Evolutionary conservation across 352 stramenopile species (phyloP).

Genomic region (Globisporangium splendens): DNA sequence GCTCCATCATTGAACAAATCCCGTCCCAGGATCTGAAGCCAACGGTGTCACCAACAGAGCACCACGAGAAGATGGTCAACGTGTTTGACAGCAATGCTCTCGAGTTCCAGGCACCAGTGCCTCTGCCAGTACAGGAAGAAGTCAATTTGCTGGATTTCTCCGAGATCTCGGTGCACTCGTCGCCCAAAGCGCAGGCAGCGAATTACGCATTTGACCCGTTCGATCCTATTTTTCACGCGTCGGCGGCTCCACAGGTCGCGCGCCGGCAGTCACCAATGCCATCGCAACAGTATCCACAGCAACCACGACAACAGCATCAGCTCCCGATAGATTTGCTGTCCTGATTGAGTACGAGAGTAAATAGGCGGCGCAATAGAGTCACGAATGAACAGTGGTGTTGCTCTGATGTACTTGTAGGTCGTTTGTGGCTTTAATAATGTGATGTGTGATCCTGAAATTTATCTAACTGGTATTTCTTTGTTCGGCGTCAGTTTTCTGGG

Average conservation of each 20-base stretch:
- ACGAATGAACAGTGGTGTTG: conserved; percentile 4
- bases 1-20: conserved; percentile 25
- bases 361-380: neutral
- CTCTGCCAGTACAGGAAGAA: conserved; percentile 19
- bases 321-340: conserved; percentile 41
- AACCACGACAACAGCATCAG: conserved; percentile 16
- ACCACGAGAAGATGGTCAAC: neutral
- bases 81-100: conserved; percentile 7
- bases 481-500: neutral
- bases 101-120: conserved; percentile 10
- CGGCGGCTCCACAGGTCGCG: neutral
- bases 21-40: conserved; percentile 17
- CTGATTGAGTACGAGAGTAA: conserved; percentile 21
- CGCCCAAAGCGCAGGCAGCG: conserved; percentile 25
- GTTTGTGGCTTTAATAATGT: too few species aligned
- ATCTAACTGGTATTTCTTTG: neutral
- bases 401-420: neutral
- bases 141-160: conserved; percentile 68
- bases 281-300: conserved; percentile 13
- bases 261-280: neutral
- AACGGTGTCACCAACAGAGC: conserved; percentile 4
- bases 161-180: conserved; percentile 50
- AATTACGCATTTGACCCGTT: conserved; percentile 16
- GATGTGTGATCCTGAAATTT: too few species aligned
- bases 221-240: conserved; percentile 12